These are phyloP conservation scores for Fusarium anguioides DNA, from an alignment of 2,329 filamentous ascomycete genomes.

Conservation along the genomic window DNA sequence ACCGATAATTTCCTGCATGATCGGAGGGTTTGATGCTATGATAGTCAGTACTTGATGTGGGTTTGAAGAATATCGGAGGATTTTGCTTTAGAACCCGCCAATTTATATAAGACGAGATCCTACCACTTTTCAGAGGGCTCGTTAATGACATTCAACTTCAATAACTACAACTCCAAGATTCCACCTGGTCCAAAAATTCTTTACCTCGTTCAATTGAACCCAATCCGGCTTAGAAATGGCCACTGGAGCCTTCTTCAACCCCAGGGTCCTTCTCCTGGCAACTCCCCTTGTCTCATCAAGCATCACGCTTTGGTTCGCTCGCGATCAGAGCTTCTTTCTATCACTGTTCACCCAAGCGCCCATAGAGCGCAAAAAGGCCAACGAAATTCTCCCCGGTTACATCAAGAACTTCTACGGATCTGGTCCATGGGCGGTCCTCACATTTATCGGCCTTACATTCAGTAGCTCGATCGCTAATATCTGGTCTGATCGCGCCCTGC, in stretches of 20 bases:
- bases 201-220: neutral
- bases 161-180: neutral
- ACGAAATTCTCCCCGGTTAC: conserved; percentile 56
- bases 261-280: conserved; percentile 53
- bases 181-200: neutral
- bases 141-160: neutral
- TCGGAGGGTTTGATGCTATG: conserved; percentile 31
- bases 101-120: conserved; percentile 3
- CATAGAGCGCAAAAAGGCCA: conserved; percentile 45
- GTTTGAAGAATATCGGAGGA: conserved; percentile 30
- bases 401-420: conserved; percentile 55
- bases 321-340: conserved; percentile 59
- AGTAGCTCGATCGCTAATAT: conserved; percentile 45
- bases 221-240: conserved; percentile 48
- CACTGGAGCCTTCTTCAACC: conserved; percentile 52
- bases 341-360: conserved; percentile 49
- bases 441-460: conserved; percentile 51
- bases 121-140: neutral
- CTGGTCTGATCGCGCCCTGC: conserved; percentile 35
- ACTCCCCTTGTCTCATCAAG: conserved; percentile 61
- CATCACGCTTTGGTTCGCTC: conserved; percentile 57
- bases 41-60: neutral
- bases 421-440: conserved; percentile 50
- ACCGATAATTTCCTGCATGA: conserved; percentile 6
- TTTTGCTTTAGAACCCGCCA: neutral